Evolutionary conservation across 192 early-diverging fungal species (phyloP).

Genomic region (Coemansia umbellata): DNA sequence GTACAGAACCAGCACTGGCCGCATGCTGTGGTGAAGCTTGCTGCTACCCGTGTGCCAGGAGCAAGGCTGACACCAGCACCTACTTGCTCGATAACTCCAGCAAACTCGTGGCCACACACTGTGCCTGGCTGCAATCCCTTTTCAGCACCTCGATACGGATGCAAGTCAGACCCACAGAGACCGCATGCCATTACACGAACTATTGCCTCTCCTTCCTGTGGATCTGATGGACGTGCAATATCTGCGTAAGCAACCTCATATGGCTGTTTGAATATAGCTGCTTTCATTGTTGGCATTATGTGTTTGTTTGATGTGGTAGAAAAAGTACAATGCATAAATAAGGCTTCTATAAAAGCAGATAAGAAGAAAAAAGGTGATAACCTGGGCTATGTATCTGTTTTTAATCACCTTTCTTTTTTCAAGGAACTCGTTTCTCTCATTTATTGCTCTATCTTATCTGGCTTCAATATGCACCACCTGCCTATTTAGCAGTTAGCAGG

Average conservation of each 20-base stretch:
- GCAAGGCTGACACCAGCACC: constrained; percentile 27
- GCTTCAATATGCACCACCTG: too few relatives aligned
- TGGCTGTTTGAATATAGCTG: constrained; percentile 47
- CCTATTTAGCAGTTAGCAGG: too few relatives aligned
- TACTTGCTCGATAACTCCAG: constrained; percentile 46
- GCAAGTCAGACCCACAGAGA: constrained; percentile 53
- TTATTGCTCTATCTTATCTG: too few relatives aligned
- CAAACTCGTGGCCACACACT: constrained; percentile 55
- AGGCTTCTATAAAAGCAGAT: too few relatives aligned
- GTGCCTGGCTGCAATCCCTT: constrained; percentile 42
- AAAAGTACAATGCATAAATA: too few relatives aligned
- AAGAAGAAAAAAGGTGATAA: too few relatives aligned
- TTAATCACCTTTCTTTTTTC: too few relatives aligned
- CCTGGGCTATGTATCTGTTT: too few relatives aligned
- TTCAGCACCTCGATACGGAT: constrained; percentile 49
- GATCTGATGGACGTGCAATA: constrained; percentile 31
- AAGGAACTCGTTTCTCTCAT: too few relatives aligned
- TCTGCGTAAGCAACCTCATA: constrained; percentile 30
- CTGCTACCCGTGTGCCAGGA: constrained; percentile 49
- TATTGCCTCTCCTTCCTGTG: constrained; percentile 48
- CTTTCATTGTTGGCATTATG: constrained; percentile 35
- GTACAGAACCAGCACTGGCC: constrained; percentile 50
- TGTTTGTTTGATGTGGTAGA: too few relatives aligned
- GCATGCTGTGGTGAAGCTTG: constrained; percentile 50
- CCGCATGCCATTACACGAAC: constrained; percentile 46